Evolutionary conservation across 441 rosid species (phyloP).

Genomic region (Omphalea diandra): DNA sequence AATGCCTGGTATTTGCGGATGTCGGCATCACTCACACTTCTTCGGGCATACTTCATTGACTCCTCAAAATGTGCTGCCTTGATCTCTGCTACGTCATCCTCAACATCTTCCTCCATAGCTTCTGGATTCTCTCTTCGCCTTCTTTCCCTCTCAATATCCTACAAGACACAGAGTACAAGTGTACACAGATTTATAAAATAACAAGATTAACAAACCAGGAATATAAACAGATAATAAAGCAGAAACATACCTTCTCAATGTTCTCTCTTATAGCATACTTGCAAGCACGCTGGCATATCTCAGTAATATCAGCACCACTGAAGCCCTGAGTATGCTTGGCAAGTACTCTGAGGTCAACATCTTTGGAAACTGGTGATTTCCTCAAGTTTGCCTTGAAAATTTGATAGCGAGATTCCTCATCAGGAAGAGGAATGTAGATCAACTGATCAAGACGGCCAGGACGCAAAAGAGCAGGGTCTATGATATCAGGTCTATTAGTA

Average conservation of each 20-base stretch:
- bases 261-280: slow-evolving; percentile 76
- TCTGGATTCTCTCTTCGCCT: slow-evolving; percentile 56
- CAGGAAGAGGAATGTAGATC: slow-evolving; percentile 78
- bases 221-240: background rate
- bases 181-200: background rate
- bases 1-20: slow-evolving; percentile 73
- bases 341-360: slow-evolving; percentile 63
- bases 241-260: slow-evolving; percentile 55
- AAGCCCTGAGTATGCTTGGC: slow-evolving; percentile 68
- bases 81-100: slow-evolving; percentile 64
- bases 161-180: background rate
- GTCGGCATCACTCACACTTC: slow-evolving; percentile 78
- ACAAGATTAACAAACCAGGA: background rate
- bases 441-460: slow-evolving; percentile 76
- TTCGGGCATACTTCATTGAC: slow-evolving; percentile 70
- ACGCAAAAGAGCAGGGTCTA: slow-evolving; percentile 69
- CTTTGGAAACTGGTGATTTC: slow-evolving; percentile 68
- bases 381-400: slow-evolving; percentile 68
- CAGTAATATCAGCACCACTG: slow-evolving; percentile 77
- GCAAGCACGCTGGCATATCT: slow-evolving; percentile 73
- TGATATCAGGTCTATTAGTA: slow-evolving; percentile 70
- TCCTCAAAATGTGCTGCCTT: slow-evolving; percentile 75
- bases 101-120: slow-evolving; percentile 74
- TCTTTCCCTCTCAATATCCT: slow-evolving; percentile 75
- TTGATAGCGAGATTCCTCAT: slow-evolving; percentile 62